Percentiles rank a stretch among this genome's conserved stretches.
These are phyloP conservation scores for Xylaria castorea DNA, from an alignment of 495 filamentous ascomycete species.

Conservation along the genomic window DNA sequence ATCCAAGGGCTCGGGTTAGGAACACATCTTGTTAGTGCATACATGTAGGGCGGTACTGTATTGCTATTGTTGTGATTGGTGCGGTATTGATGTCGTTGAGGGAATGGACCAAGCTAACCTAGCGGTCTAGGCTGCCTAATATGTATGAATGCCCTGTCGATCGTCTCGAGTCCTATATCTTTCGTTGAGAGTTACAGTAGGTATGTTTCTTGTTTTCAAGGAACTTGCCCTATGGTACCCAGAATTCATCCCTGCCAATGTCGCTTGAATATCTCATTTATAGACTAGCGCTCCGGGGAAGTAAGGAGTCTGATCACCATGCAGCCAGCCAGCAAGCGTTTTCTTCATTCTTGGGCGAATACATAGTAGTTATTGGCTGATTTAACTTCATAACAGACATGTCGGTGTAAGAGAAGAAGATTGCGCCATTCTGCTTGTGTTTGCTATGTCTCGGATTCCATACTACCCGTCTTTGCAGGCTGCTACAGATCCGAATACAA, in stretches of 20 bases:
- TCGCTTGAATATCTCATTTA: neutral
- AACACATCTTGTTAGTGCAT: too few species aligned
- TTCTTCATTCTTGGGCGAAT: neutral
- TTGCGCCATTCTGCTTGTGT: neutral
- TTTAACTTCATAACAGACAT: neutral
- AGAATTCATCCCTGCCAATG: neutral
- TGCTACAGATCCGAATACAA: neutral
- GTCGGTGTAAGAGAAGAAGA: neutral
- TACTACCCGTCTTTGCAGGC: neutral
- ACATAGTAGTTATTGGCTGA: too few species aligned
- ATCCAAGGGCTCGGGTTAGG: slow-evolving; percentile 8
- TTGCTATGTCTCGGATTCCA: neutral
- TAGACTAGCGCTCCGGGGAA: slow-evolving; percentile 3
- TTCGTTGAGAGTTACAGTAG: neutral
- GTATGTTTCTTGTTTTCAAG: neutral
- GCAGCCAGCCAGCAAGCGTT: neutral
- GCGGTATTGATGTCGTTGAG: neutral
- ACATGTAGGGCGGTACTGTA: too few species aligned
- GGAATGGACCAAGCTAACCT: neutral
- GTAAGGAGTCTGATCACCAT: neutral
- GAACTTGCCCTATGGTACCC: neutral
- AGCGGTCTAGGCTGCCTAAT: neutral
- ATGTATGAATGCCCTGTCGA: neutral
- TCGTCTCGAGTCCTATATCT: neutral
- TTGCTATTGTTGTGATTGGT: neutral